Conservation (phyloP, 352 stramenopile species). For the Globisporangium cederbergense region DNA sequence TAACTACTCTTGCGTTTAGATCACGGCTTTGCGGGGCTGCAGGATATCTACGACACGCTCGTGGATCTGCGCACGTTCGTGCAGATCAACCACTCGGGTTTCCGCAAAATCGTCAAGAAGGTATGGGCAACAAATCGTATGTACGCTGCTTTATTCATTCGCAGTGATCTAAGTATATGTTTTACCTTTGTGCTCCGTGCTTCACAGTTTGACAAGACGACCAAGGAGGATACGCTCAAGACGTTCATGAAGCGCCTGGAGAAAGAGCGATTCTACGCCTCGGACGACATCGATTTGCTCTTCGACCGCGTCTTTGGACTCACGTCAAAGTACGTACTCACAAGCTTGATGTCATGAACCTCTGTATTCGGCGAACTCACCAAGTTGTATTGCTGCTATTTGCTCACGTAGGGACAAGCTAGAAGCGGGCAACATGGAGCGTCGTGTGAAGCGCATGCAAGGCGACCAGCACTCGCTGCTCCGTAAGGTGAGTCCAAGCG, state of each 20-base stretch:
- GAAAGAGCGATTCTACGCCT: constrained; percentile 76
- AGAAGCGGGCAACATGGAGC: constrained; percentile 86
- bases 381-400: constrained; percentile 6
- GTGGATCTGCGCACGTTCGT: constrained; percentile 89
- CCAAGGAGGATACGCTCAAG: constrained; percentile 60
- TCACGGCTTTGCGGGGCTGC: constrained; percentile 75
- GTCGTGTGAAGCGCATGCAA: constrained; percentile 75
- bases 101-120: constrained; percentile 94
- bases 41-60: constrained; percentile 89
- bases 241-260: constrained; percentile 81
- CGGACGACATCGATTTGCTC: constrained; percentile 71
- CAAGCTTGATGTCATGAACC: constrained; percentile 6
- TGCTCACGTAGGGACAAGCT: constrained; percentile 61
- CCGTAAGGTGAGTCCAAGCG: constrained; percentile 52
- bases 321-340: constrained; percentile 61
- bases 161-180: neutral
- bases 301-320: constrained; percentile 77
- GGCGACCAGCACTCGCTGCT: constrained; percentile 81
- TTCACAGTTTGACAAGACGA: constrained; percentile 89
- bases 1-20: constrained; percentile 21
- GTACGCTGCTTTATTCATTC: neutral
- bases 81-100: constrained; percentile 90
- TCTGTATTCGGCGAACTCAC: neutral
- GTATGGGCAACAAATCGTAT: constrained; percentile 18
- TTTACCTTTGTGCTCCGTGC: neutral